Percentiles rank a stretch among this genome's conserved stretches.
These are phyloP conservation scores for Pestalotiopsis sp. DNA, from an alignment of 2,329 filamentous ascomycete species.

Conservation along the genomic window DNA sequence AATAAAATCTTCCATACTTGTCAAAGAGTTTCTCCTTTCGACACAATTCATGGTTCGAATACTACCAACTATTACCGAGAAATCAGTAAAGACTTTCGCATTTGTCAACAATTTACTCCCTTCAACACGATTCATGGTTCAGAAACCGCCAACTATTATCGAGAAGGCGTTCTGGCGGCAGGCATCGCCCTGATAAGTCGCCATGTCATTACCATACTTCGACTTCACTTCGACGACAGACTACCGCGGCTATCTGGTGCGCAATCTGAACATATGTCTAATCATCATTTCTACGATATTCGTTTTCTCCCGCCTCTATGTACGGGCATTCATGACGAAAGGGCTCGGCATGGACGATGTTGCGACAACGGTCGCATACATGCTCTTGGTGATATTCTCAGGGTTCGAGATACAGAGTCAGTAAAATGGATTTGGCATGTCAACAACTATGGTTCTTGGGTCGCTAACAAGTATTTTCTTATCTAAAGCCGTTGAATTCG, in stretches of 20 bases:
- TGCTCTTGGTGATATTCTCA: slow-evolving; percentile 15
- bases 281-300: slow-evolving; percentile 31
- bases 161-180: background rate
- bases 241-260: slow-evolving; percentile 34
- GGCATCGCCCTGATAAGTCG: background rate
- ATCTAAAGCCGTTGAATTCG: slow-evolving; percentile 21
- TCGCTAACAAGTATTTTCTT: background rate
- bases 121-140: background rate
- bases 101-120: no score
- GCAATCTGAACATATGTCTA: slow-evolving; percentile 49
- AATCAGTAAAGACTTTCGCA: no score
- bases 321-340: slow-evolving; percentile 31
- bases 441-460: no score
- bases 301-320: slow-evolving; percentile 27
- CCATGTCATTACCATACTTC: background rate
- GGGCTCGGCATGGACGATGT: slow-evolving; percentile 31
- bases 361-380: slow-evolving; percentile 26
- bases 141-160: background rate
- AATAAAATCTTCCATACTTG: no score
- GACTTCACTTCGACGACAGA: slow-evolving; percentile 12
- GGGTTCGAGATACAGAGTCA: slow-evolving; percentile 6
- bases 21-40: no score
- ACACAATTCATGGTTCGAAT: no score
- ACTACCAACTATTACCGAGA: no score
- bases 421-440: background rate